Evolutionary conservation across 2,329 filamentous ascomycete genomes (phyloP).

Genomic region (Albophoma yamanashiensis): DNA sequence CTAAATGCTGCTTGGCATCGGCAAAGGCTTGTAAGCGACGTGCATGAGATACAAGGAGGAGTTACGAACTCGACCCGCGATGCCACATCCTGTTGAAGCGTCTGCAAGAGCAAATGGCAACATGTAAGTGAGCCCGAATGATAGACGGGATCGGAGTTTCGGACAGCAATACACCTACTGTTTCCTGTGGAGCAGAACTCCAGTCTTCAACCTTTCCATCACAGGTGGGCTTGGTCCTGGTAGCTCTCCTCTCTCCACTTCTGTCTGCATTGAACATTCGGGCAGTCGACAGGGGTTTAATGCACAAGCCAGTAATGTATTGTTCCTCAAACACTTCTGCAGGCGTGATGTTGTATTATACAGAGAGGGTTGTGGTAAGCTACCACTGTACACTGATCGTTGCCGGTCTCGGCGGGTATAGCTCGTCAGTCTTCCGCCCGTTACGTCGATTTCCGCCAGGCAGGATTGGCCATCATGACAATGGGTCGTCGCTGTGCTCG

Average conservation of each 20-base stretch:
- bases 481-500: conserved; percentile 65
- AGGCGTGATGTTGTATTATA: not conserved
- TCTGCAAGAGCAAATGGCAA: not conserved
- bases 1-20: not conserved
- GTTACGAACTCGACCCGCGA: not conserved
- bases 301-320: not conserved
- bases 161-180: too few species aligned
- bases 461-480: conserved; percentile 36
- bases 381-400: not conserved
- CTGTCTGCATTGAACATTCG: not conserved
- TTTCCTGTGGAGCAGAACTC: not conserved
- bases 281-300: not conserved
- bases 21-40: not conserved
- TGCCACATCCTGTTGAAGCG: too few species aligned
- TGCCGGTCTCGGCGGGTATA: conserved; percentile 1
- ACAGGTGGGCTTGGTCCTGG: not conserved
- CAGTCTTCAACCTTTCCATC: not conserved
- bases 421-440: not conserved
- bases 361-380: not conserved
- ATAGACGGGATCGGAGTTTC: too few species aligned
- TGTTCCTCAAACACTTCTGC: not conserved
- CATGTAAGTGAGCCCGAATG: not conserved
- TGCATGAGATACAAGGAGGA: not conserved
- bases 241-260: not conserved
- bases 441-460: conserved; percentile 18